Evolutionary conservation across 768 basidiomycete species (phyloP), one percentile per base, ranked within the genome.

Genomic region (Naganishia randhawae): DNA sequence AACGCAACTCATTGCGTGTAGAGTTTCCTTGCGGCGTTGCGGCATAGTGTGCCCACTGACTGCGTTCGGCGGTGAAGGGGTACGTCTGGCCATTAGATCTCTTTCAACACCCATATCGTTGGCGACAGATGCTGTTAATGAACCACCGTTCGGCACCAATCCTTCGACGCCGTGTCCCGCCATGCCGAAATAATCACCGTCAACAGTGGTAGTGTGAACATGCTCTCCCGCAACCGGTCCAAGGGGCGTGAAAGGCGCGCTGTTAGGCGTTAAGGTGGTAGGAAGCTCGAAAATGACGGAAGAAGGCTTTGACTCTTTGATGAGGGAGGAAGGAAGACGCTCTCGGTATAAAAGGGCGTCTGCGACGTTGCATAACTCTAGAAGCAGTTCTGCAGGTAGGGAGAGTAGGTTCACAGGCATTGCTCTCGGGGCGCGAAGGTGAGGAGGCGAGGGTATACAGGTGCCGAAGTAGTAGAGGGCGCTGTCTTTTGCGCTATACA

Each of bases 161-260:
- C 51, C 51, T 6, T 31, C 51, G 10, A 22, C 11, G 9, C 27
- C 51, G 11, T 31, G 13, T 19, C 51, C 51, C 32, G 51, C 22
- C 19, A 22, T 8, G 11, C 51, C 51, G 22, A 53, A 53, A 22
- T 53, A 53, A 22, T 53, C 51, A 8, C 51, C 51, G 51, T 31
- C 51, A 9, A 31, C 51, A 53, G 25, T 31, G 3, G 27, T 31
- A 3, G 51, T 27, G 4, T 53, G n/a, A n/a, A n/a, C n/a, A n/a
- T n/a, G n/a, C n/a, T n/a, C n/a, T n/a, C n/a, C 51, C 27, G 51
- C 27, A 19, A 53, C 32, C 27, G 27, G 51, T 53, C 51, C 51
- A 31, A 53, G 51, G 32, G 51, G 51, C 51, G 51, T 53, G 19
- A 53, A 53, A 9, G 51, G 51, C 32, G 51, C 51, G 51, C 51